These are phyloP conservation scores for Nicotiana knightiana DNA, from an alignment of 257 asterid species.

Conservation along the genomic window DNA sequence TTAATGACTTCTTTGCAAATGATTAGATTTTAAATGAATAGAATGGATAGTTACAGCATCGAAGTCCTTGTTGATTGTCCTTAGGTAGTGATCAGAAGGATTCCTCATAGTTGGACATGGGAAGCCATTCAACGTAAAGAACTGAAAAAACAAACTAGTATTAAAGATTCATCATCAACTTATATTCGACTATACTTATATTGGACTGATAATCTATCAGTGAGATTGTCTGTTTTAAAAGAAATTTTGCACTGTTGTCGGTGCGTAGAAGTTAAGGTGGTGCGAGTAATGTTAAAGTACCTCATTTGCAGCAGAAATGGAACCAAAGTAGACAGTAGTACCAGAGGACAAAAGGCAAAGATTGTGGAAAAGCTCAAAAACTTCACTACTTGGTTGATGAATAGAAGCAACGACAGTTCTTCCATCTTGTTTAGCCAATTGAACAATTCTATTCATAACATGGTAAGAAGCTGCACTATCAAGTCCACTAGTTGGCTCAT, in stretches of 20 bases:
- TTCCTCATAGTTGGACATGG: constrained; percentile 58
- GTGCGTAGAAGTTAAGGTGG: too few species aligned
- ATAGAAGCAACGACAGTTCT: constrained; percentile 40
- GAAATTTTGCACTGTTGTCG: too few species aligned
- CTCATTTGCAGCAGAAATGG: constrained; percentile 35
- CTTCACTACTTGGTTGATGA: constrained; percentile 56
- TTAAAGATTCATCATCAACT: background rate
- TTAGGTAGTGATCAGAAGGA: constrained; percentile 58
- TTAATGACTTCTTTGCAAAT: too few species aligned
- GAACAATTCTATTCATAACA: constrained; percentile 39
- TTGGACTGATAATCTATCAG: too few species aligned
- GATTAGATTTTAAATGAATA: too few species aligned
- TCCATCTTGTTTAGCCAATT: constrained; percentile 28
- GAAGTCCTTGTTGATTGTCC: constrained; percentile 58
- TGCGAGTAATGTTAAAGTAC: constrained; percentile 8
- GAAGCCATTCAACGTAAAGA: constrained; percentile 47
- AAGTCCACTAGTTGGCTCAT: constrained; percentile 58
- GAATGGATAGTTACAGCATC: constrained; percentile 24
- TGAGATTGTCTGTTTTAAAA: too few species aligned
- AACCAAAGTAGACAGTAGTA: constrained; percentile 44
- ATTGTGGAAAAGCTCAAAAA: constrained; percentile 47
- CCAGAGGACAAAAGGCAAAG: constrained; percentile 56
- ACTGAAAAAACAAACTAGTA: constrained; percentile 13
- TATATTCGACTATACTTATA: too few species aligned
- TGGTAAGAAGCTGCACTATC: constrained; percentile 60